Conservation (phyloP, 345 rosid genomes). For the Turnera subulata region DNA sequence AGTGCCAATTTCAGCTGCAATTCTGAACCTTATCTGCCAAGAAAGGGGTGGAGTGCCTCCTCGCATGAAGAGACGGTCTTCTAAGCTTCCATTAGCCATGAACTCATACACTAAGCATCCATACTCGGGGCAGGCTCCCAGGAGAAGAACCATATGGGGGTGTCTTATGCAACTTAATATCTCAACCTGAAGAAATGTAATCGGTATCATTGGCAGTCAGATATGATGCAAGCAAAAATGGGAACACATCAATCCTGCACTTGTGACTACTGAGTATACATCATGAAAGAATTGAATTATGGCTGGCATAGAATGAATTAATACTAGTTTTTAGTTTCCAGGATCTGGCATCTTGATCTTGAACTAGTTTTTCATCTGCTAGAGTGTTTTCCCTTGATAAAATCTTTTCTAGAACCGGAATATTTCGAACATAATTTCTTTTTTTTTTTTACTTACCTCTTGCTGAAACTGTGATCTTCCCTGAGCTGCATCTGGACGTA, state of each 20-base stretch:
- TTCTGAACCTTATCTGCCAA: conserved; percentile 77
- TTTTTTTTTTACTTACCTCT: conserved; percentile 50
- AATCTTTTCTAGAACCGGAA: too few relatives aligned
- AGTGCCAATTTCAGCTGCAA: conserved; percentile 83
- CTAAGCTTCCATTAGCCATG: conserved; percentile 89
- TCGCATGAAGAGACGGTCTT: conserved; percentile 62
- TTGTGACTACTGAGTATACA: too few relatives aligned
- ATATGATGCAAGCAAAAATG: too few relatives aligned
- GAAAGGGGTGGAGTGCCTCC: conserved; percentile 63
- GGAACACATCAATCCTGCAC: too few relatives aligned
- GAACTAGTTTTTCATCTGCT: too few relatives aligned
- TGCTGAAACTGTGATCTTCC: conserved; percentile 91
- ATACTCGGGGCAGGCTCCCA: conserved; percentile 89
- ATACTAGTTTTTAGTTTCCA: too few relatives aligned
- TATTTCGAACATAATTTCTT: too few relatives aligned
- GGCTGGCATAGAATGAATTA: too few relatives aligned
- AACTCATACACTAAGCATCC: conserved; percentile 88
- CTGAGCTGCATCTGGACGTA: conserved; percentile 87
- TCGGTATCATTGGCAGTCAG: too few relatives aligned
- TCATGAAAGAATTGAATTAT: too few relatives aligned
- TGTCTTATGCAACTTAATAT: conserved; percentile 82
- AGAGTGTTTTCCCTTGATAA: too few relatives aligned
- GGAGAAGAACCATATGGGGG: conserved; percentile 87
- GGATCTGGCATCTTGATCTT: too few relatives aligned
- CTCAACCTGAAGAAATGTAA: conserved; percentile 51